These are phyloP conservation scores for Ceratocystis ficicola DNA, from an alignment of 2,329 filamentous ascomycete species.

Conservation along the genomic window DNA sequence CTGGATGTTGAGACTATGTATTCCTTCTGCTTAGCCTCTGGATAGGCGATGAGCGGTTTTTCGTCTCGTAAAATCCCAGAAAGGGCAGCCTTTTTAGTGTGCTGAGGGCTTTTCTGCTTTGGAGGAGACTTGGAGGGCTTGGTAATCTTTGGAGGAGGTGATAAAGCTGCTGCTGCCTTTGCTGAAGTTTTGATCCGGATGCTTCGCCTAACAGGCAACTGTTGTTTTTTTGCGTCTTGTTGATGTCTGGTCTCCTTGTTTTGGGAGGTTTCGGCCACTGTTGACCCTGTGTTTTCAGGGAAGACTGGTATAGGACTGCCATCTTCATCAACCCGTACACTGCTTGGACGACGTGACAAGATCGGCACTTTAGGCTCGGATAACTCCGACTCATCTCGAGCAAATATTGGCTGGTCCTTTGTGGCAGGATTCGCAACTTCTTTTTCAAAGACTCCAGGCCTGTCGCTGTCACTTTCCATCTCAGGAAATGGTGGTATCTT, in stretches of 20 bases:
- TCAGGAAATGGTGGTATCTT: constrained; percentile 14
- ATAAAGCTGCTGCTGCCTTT: neutral
- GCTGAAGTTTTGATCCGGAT: neutral
- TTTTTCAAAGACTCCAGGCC: neutral
- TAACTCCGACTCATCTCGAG: constrained; percentile 1
- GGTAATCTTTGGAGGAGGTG: neutral
- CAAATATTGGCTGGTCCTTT: neutral
- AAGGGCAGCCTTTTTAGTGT: neutral
- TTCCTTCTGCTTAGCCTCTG: neutral
- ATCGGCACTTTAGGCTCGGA: constrained; percentile 7
- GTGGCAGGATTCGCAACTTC: neutral
- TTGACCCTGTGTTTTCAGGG: neutral
- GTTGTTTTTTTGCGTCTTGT: neutral
- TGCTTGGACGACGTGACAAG: constrained; percentile 12
- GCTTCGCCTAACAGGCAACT: neutral
- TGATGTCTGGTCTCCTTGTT: neutral
- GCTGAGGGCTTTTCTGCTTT: neutral
- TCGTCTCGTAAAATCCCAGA: neutral
- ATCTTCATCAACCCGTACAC: constrained; percentile 17
- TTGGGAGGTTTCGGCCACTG: neutral
- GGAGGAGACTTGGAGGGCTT: neutral
- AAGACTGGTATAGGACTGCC: constrained; percentile 19
- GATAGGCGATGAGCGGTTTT: neutral
- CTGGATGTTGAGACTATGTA: neutral
- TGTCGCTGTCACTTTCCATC: constrained; percentile 4